Base-by-base conservation (phyloP, 2,329 filamentous ascomycete species). In the Epichloe uncinata region DNA sequence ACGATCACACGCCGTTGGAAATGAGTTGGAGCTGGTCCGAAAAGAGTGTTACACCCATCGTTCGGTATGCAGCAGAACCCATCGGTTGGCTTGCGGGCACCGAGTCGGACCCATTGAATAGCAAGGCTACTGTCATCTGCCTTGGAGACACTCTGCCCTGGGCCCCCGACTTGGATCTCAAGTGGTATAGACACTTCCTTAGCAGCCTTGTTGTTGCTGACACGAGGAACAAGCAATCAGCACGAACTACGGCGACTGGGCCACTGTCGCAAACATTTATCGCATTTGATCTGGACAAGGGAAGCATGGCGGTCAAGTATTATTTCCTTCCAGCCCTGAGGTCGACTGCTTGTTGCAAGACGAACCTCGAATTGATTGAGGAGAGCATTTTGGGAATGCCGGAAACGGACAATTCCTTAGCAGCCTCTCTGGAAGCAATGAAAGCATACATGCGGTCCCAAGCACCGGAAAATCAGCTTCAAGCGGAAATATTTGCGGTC, bases 1-100 rank as follows among this genome's bases (percentile, higher is more conserved):
- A 70, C 45, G 61, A 69, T 46, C 52, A 62, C 42, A 63, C 57
- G 2, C 67, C 66, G 0, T 55, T 68, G 6, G 66, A 69, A 53
- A 50, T 68, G 2, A 69, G 66, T 53, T 69, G 66, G 66, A 61
- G 62, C 15, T 67, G 61, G 57, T 34, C 48, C n/a, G 51, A 22
- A 51, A 54, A 56, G 0, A 33, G n/a, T 2, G 44, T 49, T 0
- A 40, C 47, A 2, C 63, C 65, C n/a, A 58, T 48, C 0, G 56
- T 68, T 16, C 54, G 64, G 1, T 67, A 61, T 30, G 60, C 62
- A 1, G 53, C 65, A 1, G 66, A 69, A 47, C 63, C 66, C 0
- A 58, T 68, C 20, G 54, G 56, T 12, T 46, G 44, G 2, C 45
- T 54, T n/a, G 62, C 63, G 4, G 62, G 61, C 2, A 60, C 53